Percentiles rank a stretch among this genome's conserved stretches.
phyloP scores from a whole-genome alignment of 2,329 filamentous ascomycete species.

The Ciborinia camelliae region DNA sequence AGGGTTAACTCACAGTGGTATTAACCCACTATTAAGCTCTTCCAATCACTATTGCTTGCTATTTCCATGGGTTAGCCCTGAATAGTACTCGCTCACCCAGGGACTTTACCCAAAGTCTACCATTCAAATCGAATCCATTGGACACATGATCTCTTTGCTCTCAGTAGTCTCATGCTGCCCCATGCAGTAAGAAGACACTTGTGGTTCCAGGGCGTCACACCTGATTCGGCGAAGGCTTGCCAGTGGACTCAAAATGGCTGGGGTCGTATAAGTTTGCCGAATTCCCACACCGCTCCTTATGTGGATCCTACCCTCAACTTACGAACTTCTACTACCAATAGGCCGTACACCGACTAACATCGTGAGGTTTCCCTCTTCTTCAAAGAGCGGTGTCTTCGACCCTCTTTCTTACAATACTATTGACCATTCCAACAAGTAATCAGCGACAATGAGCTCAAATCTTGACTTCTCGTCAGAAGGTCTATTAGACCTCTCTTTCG shows the following conservation, averaged over 20 bases:
- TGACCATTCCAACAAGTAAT: conserved; percentile 37
- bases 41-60: conserved; percentile 12
- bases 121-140: conserved; percentile 17
- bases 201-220: conserved; percentile 17
- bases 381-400: conserved; percentile 38
- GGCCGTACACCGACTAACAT: conserved; percentile 36
- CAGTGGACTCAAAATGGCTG: conserved; percentile 22
- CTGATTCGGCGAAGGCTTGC: conserved; percentile 18
- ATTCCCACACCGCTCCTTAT: conserved; percentile 33
- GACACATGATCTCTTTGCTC: conserved; percentile 18
- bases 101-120: conserved; percentile 4
- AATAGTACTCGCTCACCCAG: conserved; percentile 10
- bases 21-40: conserved; percentile 8
- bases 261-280: conserved; percentile 24
- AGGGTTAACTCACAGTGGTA: conserved; percentile 1
- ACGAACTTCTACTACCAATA: conserved; percentile 28
- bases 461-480: conserved; percentile 62
- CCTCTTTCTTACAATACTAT: conserved; percentile 46
- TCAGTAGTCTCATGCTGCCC: conserved; percentile 20
- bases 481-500: conserved; percentile 59
- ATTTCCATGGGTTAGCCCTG: conserved; percentile 12
- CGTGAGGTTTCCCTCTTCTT: conserved; percentile 34
- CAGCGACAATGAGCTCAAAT: conserved; percentile 48
- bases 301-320: conserved; percentile 25
- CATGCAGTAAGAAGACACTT: conserved; percentile 19